Conservation (phyloP, 768 basidiomycete species). For the Xanthoconium stramineum region DNA sequence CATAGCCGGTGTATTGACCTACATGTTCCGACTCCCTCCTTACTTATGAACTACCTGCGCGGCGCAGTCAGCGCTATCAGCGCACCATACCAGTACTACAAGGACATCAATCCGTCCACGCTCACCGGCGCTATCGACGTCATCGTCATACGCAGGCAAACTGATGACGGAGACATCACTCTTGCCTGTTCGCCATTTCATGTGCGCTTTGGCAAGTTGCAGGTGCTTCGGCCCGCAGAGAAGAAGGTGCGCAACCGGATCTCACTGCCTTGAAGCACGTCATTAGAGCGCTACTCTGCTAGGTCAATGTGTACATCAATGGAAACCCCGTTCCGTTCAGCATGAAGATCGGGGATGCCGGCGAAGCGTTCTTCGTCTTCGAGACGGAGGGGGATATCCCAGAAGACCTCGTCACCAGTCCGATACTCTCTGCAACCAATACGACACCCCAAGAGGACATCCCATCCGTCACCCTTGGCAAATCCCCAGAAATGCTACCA, state of each 20-base stretch:
- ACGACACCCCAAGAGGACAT: slow-evolving; percentile 29
- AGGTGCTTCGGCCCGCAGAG: slow-evolving; percentile 89
- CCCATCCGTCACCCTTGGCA: slow-evolving; percentile 18
- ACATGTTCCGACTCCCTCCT: background rate
- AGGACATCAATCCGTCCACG: slow-evolving; percentile 93
- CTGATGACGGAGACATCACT: slow-evolving; percentile 58
- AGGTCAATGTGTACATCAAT: slow-evolving; percentile 91
- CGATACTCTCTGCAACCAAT: slow-evolving; percentile 68
- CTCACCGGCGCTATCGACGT: slow-evolving; percentile 99
- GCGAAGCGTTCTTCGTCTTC: slow-evolving; percentile 98
- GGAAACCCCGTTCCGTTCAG: slow-evolving; percentile 81
- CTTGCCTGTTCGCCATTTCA: slow-evolving; percentile 95
- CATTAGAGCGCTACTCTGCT: background rate
- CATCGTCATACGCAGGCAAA: slow-evolving; percentile 82
- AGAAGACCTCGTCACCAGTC: slow-evolving; percentile 89
- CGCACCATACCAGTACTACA: slow-evolving; percentile 88
- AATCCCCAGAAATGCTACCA: slow-evolving; percentile 9
- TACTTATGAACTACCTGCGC: slow-evolving; percentile 81
- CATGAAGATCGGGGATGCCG: slow-evolving; percentile 99
- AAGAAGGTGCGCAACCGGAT: slow-evolving; percentile 62
- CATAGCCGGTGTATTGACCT: slow-evolving; percentile 12
- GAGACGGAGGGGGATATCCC: slow-evolving; percentile 96
- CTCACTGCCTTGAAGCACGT: background rate
- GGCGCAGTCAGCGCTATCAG: slow-evolving; percentile 83
- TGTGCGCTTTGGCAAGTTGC: slow-evolving; percentile 96